These are phyloP conservation scores for Polyporus tsugae DNA, from an alignment of 1,284 basidiomycete species.

Conservation along the genomic window DNA sequence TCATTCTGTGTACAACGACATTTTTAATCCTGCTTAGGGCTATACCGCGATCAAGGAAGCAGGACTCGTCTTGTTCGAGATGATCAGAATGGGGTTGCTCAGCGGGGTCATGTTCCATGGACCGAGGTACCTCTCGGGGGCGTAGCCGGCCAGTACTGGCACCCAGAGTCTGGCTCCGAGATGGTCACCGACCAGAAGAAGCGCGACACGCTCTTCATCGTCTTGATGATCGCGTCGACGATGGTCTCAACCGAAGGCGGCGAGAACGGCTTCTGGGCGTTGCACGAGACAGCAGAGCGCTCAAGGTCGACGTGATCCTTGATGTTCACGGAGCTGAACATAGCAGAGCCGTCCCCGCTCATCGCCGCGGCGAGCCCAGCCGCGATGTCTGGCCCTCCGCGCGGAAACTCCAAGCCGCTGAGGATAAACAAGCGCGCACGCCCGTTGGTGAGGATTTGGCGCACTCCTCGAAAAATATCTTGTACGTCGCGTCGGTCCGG, in stretches of 20 bases:
- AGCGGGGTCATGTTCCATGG: slow-evolving; percentile 42
- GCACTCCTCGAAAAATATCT: slow-evolving; percentile 45
- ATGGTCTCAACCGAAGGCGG: slow-evolving; percentile 32
- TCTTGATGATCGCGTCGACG: slow-evolving; percentile 36
- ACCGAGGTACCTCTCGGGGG: slow-evolving; percentile 37
- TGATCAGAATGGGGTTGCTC: slow-evolving; percentile 39
- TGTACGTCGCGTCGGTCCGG: slow-evolving; percentile 43
- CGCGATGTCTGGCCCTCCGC: slow-evolving; percentile 31
- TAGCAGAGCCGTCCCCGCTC: slow-evolving; percentile 34
- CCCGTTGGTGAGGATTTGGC: slow-evolving; percentile 46
- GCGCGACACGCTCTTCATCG: slow-evolving; percentile 34
- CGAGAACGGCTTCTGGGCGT: slow-evolving; percentile 35
- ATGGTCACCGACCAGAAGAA: slow-evolving; percentile 32
- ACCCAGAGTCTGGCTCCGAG: slow-evolving; percentile 37
- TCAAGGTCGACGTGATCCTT: slow-evolving; percentile 31
- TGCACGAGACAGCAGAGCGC: slow-evolving; percentile 40
- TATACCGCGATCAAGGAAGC: background rate
- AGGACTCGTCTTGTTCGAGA: slow-evolving; percentile 38
- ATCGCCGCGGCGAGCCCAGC: slow-evolving; percentile 35
- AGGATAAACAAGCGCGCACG: slow-evolving; percentile 39
- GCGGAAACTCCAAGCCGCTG: slow-evolving; percentile 22
- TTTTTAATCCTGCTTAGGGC: background rate
- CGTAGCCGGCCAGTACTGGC: slow-evolving; percentile 38
- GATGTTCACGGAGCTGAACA: slow-evolving; percentile 32
- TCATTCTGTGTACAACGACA: slow-evolving; percentile 24